Base-by-base conservation (phyloP, 2,329 filamentous ascomycete species). In the Colletotrichum kahawae region DNA sequence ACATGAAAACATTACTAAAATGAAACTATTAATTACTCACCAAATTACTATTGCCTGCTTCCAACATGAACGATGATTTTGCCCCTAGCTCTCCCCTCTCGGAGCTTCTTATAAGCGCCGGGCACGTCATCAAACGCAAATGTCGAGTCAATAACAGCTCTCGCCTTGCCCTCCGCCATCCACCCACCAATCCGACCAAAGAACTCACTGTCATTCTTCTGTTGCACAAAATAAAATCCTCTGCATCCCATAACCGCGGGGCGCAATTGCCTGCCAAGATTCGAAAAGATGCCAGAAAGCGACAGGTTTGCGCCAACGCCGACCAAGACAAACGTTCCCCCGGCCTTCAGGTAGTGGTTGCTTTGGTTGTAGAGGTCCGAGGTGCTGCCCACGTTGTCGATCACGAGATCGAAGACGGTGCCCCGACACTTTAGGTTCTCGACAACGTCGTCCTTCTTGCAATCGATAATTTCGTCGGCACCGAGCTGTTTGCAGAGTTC, bases 321-420 rank as follows among this genome's bases (percentile, higher is more conserved):
- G 60, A 95, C 88, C 81, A 93, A 91, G 71, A 94, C 88, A 78
- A 94, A 92, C 16, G 86, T 87, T 7, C 93, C 93, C 64, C 90
- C 88, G 18, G 87, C 83, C 74, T 88, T 87, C 38, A 95, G 85
- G 33, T 70, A 74, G 5, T 36, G 14, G 24, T 48, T 63, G 38
- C 54, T 34, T 6, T 68, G 57, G 38, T 71, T 75, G 74, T 80
- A 82, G 12, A 82, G 74, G 16, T 48, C 75, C n/a, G 73, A 38
- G 29, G 62, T 65, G 4, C 29, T 33, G 12, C 79, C 80, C 9
- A 79, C 77, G 29, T 79, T 79, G 77, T 83, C 82, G n/a, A 82
- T 63, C n/a, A 78, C 77, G 1, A 79, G 68, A 31, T 81, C 81
- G 33, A 79, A 82, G 3, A 76, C 59, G 12, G 33, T 43, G 1